Base-by-base conservation (phyloP, 106 monocot species). In the Apostasia ramifera region DNA sequence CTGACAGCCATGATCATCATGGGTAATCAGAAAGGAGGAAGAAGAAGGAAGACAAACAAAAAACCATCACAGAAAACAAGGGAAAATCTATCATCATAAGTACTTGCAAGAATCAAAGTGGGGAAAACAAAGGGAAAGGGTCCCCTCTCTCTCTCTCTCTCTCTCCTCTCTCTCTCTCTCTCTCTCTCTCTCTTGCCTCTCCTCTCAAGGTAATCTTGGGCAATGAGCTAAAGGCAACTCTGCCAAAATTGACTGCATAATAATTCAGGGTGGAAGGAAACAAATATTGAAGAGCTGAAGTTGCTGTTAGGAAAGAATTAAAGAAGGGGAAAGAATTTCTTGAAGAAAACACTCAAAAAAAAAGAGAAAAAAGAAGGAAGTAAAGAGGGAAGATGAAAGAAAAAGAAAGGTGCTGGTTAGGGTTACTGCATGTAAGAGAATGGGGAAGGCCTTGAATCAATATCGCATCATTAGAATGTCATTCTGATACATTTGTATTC, bases 1-100 rank as follows among this genome's bases (percentile, higher is more conserved):
- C 89, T 87, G 89, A 87, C 78, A 90, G 84, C 78, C 86, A 75
- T 66, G 84, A 89, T 86, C 93, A 89, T 76, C 93, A 88, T 89
- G 86, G 89, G 66, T 94, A 89, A 72, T 63, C 81, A 71, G 65
- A 81, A 76, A 69, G 44, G n/a, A 70, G 64, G 55, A 4, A 63
- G 66, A 80, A 63, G 5, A 47, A 47, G 70, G 10, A 52, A 59
- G 26, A 26, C 26, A 26, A 26, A 26, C 26, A 26, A 26, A 26
- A 0, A 26, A 26, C 26, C 26, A 26, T 26, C 26, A 26, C 26
- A 26, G 26, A 26, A 26, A 26, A 26, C 26, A 26, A 26, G 26
- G 55, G 66, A n/a, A 52, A 44, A 15, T 55, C 44, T 53, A 60
- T 48, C 59, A 76, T 76, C 57, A 71, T 70, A 12, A 41, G 53